These are phyloP conservation scores for Emiliania huxleyi DNA, from an alignment of 78 protist genomes.

Conservation along the genomic window DNA sequence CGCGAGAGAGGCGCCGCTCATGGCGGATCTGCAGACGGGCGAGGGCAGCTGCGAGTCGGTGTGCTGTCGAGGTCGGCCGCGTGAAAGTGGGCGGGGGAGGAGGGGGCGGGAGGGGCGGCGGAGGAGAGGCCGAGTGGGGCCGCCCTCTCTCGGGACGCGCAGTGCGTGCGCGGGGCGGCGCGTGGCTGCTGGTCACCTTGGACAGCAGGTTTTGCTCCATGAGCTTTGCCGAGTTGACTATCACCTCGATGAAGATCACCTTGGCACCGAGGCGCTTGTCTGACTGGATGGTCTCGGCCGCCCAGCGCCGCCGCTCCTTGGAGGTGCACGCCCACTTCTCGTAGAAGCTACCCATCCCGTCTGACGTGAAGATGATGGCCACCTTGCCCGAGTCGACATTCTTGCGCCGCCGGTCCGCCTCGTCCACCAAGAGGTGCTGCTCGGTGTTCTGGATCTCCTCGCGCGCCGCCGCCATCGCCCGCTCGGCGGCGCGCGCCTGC, in stretches of 20 bases:
- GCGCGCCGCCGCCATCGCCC: neutral
- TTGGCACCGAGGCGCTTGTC: neutral
- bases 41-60: too few species aligned
- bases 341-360: neutral
- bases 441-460: neutral
- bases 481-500: neutral
- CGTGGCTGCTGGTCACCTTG: too few species aligned
- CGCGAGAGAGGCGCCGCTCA: neutral
- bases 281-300: neutral
- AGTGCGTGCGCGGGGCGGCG: too few species aligned
- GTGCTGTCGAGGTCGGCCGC: too few species aligned
- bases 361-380: neutral
- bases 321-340: slow-evolving; percentile 7
- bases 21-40: too few species aligned
- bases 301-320: slow-evolving; percentile 10
- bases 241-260: slow-evolving; percentile 18
- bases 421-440: neutral
- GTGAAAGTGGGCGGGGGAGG: too few species aligned
- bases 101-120: too few species aligned
- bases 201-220: neutral
- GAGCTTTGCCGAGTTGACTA: neutral
- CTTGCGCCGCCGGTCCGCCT: neutral
- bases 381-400: neutral
- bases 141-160: too few species aligned
- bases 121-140: too few species aligned